Conservation (phyloP, 1,284 basidiomycete species). For the Thelephora terrestris region DNA sequence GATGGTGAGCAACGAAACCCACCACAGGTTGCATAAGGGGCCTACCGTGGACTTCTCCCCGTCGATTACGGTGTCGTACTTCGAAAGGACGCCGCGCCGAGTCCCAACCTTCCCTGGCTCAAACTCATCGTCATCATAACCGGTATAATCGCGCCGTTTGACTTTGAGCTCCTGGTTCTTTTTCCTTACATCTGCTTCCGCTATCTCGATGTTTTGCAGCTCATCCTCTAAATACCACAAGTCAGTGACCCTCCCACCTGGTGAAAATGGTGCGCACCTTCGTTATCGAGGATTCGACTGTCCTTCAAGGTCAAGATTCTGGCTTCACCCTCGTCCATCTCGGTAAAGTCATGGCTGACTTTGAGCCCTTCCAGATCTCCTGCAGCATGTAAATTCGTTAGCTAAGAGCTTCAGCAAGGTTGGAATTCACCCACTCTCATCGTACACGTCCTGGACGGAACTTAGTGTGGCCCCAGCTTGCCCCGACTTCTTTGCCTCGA, state of each 20-base stretch:
- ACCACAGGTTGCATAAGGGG: conserved; percentile 3
- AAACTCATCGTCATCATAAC: conserved; percentile 96
- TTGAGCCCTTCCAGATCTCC: conserved; percentile 83
- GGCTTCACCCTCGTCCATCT: conserved; percentile 87
- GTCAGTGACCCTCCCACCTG: neutral
- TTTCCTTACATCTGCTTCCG: conserved; percentile 72
- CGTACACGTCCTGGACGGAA: conserved; percentile 62
- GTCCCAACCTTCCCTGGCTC: conserved; percentile 60
- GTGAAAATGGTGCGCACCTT: conserved; percentile 33
- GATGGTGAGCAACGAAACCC: conserved; percentile 3
- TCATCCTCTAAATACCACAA: conserved; percentile 74
- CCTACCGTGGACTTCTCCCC: conserved; percentile 57
- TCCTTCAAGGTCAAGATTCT: conserved; percentile 96
- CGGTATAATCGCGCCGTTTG: conserved; percentile 86
- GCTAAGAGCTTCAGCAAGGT: conserved; percentile 2
- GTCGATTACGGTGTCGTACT: conserved; percentile 89
- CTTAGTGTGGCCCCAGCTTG: conserved; percentile 80
- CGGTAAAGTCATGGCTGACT: conserved; percentile 92
- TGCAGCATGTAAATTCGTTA: conserved; percentile 20
- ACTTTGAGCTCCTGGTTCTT: conserved; percentile 80
- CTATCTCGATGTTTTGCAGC: conserved; percentile 89
- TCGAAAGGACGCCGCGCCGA: conserved; percentile 79
- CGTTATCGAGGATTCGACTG: conserved; percentile 71
- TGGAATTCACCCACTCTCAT: conserved; percentile 52
- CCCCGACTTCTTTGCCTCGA: conserved; percentile 65